Conservation (phyloP, 75 land plant genomes). For the Sequoia sempervirens region DNA sequence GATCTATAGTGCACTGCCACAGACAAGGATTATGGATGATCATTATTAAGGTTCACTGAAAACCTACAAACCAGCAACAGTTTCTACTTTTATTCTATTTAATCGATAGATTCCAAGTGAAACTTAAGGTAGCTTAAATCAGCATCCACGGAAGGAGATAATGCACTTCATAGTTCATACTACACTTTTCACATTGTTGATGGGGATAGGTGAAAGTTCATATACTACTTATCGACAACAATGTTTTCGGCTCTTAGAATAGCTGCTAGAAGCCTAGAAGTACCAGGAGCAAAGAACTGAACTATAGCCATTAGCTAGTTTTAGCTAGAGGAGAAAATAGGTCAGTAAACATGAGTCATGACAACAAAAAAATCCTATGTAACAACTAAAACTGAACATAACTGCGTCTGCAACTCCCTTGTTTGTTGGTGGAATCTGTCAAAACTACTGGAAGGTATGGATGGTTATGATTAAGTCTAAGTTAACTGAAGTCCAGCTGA, state of each 20-base stretch:
- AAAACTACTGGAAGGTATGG: too few relatives aligned
- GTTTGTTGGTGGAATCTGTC: too few relatives aligned
- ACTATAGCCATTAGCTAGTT: not conserved
- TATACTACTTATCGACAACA: not conserved
- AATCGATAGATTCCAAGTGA: not conserved
- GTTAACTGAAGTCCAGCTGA: too few relatives aligned
- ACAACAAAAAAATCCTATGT: not conserved
- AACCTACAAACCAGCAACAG: not conserved
- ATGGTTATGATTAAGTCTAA: too few relatives aligned
- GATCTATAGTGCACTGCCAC: constrained; percentile 85
- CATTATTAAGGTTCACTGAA: not conserved
- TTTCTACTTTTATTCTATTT: not conserved
- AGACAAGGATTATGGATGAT: not conserved
- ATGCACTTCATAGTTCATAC: not conserved
- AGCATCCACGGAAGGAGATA: not conserved
- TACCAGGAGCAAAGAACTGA: not conserved
- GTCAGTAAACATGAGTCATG: not conserved
- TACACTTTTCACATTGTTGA: not conserved
- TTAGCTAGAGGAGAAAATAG: not conserved
- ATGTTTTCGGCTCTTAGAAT: not conserved
- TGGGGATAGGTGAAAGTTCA: not conserved
- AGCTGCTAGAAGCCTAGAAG: not conserved
- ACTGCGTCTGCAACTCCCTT: not conserved
- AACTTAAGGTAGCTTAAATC: not conserved
- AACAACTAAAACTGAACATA: not conserved